Evolutionary conservation across 2,329 filamentous ascomycete genomes (phyloP).

Genomic region (Torrubiella hemipterigena): DNA sequence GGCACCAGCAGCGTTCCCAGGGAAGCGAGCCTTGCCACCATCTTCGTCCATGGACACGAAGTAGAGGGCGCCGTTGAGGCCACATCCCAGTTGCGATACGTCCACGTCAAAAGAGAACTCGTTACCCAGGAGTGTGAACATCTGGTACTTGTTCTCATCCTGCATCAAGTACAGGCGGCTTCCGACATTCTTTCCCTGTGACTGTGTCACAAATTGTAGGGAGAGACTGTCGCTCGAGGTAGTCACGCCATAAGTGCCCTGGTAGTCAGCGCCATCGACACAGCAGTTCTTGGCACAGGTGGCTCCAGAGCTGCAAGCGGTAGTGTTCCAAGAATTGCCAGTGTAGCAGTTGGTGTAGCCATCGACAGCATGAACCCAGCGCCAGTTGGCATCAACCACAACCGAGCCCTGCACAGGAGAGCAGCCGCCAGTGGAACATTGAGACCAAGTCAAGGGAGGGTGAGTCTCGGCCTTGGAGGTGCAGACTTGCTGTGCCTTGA

Average conservation of each 20-base stretch:
- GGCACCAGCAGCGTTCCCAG: slow-evolving; percentile 39
- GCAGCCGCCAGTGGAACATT: slow-evolving; percentile 41
- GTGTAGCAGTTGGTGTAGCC: slow-evolving; percentile 44
- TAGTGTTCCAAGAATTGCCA: slow-evolving; percentile 35
- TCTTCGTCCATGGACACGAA: slow-evolving; percentile 49
- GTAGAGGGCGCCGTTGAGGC: slow-evolving; percentile 62
- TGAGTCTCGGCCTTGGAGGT: slow-evolving; percentile 34
- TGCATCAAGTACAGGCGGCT: slow-evolving; percentile 55
- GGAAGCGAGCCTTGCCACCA: slow-evolving; percentile 38
- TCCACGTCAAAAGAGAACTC: slow-evolving; percentile 67
- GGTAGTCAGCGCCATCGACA: slow-evolving; percentile 41
- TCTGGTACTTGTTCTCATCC: slow-evolving; percentile 48
- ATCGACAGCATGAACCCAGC: slow-evolving; percentile 39
- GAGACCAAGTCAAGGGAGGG: slow-evolving; percentile 39
- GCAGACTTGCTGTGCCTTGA: slow-evolving; percentile 43
- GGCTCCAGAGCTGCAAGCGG: slow-evolving; percentile 24
- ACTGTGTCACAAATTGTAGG: slow-evolving; percentile 47
- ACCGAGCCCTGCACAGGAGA: slow-evolving; percentile 34
- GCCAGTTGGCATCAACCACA: slow-evolving; percentile 49
- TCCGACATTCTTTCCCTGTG: slow-evolving; percentile 35
- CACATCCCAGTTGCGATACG: slow-evolving; percentile 54
- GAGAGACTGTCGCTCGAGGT: slow-evolving; percentile 38
- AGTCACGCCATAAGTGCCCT: slow-evolving; percentile 39
- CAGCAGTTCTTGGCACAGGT: slow-evolving; percentile 37
- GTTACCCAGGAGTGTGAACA: slow-evolving; percentile 52